Evolutionary conservation across 306 rosid species (phyloP), one percentile per base, ranked within the genome.

Genomic region (Begonia masoniana): DNA sequence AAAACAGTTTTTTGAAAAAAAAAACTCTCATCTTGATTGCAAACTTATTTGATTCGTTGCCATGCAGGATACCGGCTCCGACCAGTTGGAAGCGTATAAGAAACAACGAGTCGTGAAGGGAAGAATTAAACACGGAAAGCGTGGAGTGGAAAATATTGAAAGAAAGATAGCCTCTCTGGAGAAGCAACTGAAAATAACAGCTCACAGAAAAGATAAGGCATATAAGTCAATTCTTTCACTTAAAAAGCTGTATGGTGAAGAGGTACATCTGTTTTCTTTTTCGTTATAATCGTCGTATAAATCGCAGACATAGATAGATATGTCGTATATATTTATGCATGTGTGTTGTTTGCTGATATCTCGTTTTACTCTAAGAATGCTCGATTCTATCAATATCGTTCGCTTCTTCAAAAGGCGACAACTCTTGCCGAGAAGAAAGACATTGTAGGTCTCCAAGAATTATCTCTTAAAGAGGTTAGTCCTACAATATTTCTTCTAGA

Each of bases 401-500:
- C 58, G 3, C 45, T 68, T 31, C 21, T 62, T 57, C 13, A 57
- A 26, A 68, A 57, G 41, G 47, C 19, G 12, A 19, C 39, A 12
- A 36, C 10, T 35, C 60, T 62, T 51, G 60, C 60, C 15, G 7
- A 43, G 16, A 52, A 51, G 36, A 62, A 67, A 62, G 56, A 68
- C 53, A 50, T 46, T 16, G 51, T 56, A 21, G 63, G 55, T 49
- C 19, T 68, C 45, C 42, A 52, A 17, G 51, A 57, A 12, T 39
- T 52, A n/a, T 68, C 64, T 51, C 58, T 43, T 21, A 51, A 4
- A 13, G 56, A 55, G 67, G 67, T 61, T 49, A 13, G 50, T 49
- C 17, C 13, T 3, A 45, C 15, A 45, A 10, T 12, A 10, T n/a
- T 45, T 45, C 49, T 45, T 45, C 7, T 45, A 43, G 1, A 9